phyloP scores from a whole-genome alignment of 768 basidiomycete genomes.

The Mycena kentingensis region DNA sequence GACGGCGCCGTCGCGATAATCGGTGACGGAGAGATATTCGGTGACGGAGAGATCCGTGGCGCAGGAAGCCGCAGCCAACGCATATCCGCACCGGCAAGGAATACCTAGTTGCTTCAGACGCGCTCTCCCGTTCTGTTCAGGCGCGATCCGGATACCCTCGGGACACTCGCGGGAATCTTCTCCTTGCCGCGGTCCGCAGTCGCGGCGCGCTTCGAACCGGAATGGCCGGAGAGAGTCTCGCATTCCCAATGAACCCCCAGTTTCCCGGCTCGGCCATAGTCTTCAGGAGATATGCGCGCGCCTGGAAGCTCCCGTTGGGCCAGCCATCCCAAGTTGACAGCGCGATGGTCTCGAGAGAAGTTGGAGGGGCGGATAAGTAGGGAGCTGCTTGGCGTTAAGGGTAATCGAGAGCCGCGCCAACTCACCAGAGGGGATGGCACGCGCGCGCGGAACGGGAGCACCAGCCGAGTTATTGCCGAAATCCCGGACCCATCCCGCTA shows the following conservation, averaged over 20 bases:
- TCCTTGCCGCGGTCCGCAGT: neutral
- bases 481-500: neutral
- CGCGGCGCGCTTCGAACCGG: neutral
- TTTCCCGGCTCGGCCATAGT: neutral
- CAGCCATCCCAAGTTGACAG: conserved; percentile 2
- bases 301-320: neutral
- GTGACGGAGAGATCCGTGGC: neutral
- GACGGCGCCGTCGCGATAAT: neutral
- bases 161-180: neutral
- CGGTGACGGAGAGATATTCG: neutral
- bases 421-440: neutral
- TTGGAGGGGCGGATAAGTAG: neutral
- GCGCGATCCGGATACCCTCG: neutral
- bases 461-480: neutral
- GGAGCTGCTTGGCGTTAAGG: neutral
- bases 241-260: neutral
- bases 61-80: neutral
- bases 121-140: neutral
- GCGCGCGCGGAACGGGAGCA: neutral
- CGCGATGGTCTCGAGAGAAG: neutral
- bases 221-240: neutral
- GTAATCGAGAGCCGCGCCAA: too few relatives aligned
- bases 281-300: neutral
- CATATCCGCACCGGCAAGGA: neutral
- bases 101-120: neutral